A percentile compares a stretch with the other conserved stretches of the same genome.
Evolutionary conservation across 768 basidiomycete species (phyloP).

Genomic region (Leccinum longicurvipes): DNA sequence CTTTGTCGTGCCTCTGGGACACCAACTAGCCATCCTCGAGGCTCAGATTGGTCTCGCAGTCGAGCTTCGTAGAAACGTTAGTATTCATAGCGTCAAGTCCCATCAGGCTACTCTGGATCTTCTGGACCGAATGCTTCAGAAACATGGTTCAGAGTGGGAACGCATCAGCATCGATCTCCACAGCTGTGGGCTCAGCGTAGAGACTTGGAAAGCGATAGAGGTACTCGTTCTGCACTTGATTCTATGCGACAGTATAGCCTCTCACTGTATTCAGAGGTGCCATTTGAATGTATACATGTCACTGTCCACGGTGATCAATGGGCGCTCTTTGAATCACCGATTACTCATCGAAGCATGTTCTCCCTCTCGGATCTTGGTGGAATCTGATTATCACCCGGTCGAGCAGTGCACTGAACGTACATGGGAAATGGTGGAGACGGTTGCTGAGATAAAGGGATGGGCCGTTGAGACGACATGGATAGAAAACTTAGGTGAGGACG

Average conservation of each 20-base stretch:
- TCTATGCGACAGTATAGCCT: not conserved
- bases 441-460: slow-evolving; percentile 82
- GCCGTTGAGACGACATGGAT: slow-evolving; percentile 60
- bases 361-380: slow-evolving; percentile 70
- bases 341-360: slow-evolving; percentile 63
- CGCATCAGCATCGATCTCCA: slow-evolving; percentile 84
- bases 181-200: slow-evolving; percentile 79
- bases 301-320: slow-evolving; percentile 82
- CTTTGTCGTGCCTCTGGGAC: slow-evolving; percentile 74
- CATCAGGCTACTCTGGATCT: slow-evolving; percentile 67
- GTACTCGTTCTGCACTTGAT: slow-evolving; percentile 35
- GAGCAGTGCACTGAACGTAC: slow-evolving; percentile 53
- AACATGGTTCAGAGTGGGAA: slow-evolving; percentile 56
- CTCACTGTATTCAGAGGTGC: slow-evolving; percentile 45
- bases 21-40: slow-evolving; percentile 79
- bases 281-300: slow-evolving; percentile 84
- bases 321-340: slow-evolving; percentile 60
- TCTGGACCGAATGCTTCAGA: slow-evolving; percentile 54
- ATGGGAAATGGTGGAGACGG: slow-evolving; percentile 71
- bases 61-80: slow-evolving; percentile 72
- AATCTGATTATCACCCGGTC: slow-evolving; percentile 83
- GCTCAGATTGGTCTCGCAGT: slow-evolving; percentile 85
- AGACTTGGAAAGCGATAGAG: slow-evolving; percentile 74
- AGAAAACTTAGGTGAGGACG: slow-evolving; percentile 28
- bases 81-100: slow-evolving; percentile 83